Evolutionary conservation across 2,329 filamentous ascomycete genomes (phyloP).

Genomic region (Remersonia thermophila): DNA sequence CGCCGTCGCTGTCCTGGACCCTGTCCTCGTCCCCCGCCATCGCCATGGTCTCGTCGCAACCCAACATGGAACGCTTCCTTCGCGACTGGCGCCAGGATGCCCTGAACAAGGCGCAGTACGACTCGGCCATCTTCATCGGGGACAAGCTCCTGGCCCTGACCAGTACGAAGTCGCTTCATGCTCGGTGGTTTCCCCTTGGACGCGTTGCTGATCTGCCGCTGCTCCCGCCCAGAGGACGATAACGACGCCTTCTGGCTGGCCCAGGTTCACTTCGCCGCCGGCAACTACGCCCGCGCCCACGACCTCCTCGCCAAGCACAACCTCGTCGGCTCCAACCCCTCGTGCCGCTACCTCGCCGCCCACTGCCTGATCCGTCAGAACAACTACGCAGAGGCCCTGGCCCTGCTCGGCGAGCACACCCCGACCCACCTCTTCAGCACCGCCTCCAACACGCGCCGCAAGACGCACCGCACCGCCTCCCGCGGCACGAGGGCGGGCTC

Average conservation of each 20-base stretch:
- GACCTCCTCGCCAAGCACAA: slow-evolving; percentile 75
- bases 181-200: not conserved
- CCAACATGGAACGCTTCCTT: slow-evolving; percentile 77
- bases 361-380: slow-evolving; percentile 91
- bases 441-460: slow-evolving; percentile 41
- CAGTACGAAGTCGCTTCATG: slow-evolving; percentile 41
- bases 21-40: no score
- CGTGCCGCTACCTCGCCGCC: slow-evolving; percentile 83
- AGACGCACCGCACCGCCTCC: slow-evolving; percentile 39
- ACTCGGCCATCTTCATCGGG: slow-evolving; percentile 91
- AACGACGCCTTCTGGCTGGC: slow-evolving; percentile 94
- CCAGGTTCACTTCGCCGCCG: slow-evolving; percentile 93
- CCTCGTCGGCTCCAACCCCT: slow-evolving; percentile 66
- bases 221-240: slow-evolving; percentile 58
- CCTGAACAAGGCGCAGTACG: slow-evolving; percentile 89
- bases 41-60: slow-evolving; percentile 15
- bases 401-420: slow-evolving; percentile 80
- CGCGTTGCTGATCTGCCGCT: slow-evolving; percentile 2
- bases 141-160: slow-evolving; percentile 94
- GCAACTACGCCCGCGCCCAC: slow-evolving; percentile 87
- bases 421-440: slow-evolving; percentile 75
- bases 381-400: slow-evolving; percentile 78
- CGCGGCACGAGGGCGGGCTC: slow-evolving; percentile 12
- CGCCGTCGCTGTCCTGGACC: no score
- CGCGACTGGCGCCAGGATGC: slow-evolving; percentile 93